These are phyloP conservation scores for Apiotrichum sp. DNA, from an alignment of 1,284 basidiomycete genomes.

Conservation along the genomic window DNA sequence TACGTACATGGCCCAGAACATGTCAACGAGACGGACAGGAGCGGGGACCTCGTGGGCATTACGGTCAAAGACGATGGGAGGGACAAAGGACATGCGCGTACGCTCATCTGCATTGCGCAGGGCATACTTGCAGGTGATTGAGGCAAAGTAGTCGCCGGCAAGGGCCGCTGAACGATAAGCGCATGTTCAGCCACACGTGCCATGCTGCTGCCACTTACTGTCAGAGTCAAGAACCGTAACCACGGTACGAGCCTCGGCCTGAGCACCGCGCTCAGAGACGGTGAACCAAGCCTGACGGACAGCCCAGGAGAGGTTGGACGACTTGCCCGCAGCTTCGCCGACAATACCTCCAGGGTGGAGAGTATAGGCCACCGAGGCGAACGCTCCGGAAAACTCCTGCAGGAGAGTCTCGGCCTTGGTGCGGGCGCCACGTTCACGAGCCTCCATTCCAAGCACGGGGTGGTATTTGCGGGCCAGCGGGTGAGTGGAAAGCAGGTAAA, in stretches of 20 bases:
- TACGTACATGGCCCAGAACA: constrained; percentile 31
- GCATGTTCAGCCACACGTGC: neutral
- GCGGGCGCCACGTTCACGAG: constrained; percentile 31
- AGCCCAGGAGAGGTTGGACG: constrained; percentile 39
- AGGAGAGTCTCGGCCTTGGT: constrained; percentile 30
- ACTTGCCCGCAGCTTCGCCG: constrained; percentile 37
- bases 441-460: constrained; percentile 40
- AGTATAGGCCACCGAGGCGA: constrained; percentile 32
- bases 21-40: constrained; percentile 35
- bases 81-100: constrained; percentile 29
- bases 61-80: constrained; percentile 39
- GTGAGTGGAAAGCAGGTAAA: constrained; percentile 38
- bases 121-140: constrained; percentile 31
- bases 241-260: constrained; percentile 18
- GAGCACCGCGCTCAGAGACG: neutral
- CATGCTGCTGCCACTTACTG: constrained; percentile 17
- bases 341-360: constrained; percentile 34
- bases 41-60: constrained; percentile 37
- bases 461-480: constrained; percentile 30
- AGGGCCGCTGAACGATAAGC: constrained; percentile 20
- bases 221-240: constrained; percentile 38
- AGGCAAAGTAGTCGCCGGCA: constrained; percentile 40
- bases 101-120: constrained; percentile 24
- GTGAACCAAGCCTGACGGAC: constrained; percentile 22
- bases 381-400: constrained; percentile 25